phyloP scores from a whole-genome alignment of 2,329 filamentous ascomycete genomes.

The Aspergillus quadrilineatus region DNA sequence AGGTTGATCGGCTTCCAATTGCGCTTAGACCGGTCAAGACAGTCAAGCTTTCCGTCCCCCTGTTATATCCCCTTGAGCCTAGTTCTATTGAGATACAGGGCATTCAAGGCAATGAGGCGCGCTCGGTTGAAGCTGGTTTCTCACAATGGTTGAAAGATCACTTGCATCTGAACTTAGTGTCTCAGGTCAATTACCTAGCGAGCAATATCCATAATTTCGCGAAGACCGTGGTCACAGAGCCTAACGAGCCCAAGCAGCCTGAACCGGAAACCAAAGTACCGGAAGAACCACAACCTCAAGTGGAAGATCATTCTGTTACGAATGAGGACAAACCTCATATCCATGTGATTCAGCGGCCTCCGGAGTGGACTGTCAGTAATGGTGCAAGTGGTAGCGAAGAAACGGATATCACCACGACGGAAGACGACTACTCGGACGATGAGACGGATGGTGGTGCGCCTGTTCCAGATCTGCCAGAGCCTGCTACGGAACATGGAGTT shows the following conservation, averaged over 20 bases:
- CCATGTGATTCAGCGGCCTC: conserved; percentile 70
- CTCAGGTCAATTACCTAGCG: conserved; percentile 71
- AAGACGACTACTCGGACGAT: conserved; percentile 45
- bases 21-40: conserved; percentile 62
- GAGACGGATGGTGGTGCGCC: conserved; percentile 41
- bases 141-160: conserved; percentile 57
- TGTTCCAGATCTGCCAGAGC: conserved; percentile 35
- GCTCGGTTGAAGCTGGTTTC: conserved; percentile 66
- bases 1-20: conserved; percentile 59
- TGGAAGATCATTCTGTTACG: conserved; percentile 9
- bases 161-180: conserved; percentile 64
- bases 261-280: conserved; percentile 14
- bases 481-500: conserved; percentile 64
- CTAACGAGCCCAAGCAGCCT: conserved; percentile 10
- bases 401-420: conserved; percentile 47
- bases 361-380: conserved; percentile 64
- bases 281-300: conserved; percentile 19
- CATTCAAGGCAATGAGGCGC: conserved; percentile 59
- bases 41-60: conserved; percentile 67
- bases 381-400: conserved; percentile 37
- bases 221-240: conserved; percentile 50
- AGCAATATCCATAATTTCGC: conserved; percentile 69
- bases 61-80: conserved; percentile 69
- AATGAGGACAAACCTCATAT: conserved; percentile 62
- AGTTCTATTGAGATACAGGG: conserved; percentile 66